A percentile compares a stretch with the other conserved stretches of the same genome.
Evolutionary conservation across 805 yeast genomes (phyloP).

Genomic region (Pachysolen tannophilus): DNA sequence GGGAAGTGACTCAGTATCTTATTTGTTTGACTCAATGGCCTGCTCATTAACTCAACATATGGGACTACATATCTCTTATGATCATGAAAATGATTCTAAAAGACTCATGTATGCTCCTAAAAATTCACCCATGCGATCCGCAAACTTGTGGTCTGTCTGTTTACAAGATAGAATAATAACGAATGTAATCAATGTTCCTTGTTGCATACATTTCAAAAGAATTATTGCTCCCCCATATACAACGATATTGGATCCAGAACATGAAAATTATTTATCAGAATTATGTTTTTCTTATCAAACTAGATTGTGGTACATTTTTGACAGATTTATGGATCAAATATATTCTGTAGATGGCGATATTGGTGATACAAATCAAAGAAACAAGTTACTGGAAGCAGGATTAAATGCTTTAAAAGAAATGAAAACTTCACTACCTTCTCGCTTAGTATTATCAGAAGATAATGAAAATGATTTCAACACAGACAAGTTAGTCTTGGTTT

Average conservation of each 20-base stretch:
- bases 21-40: constrained; percentile 21
- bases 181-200: constrained; percentile 18
- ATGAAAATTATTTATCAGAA: constrained; percentile 14
- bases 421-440: constrained; percentile 15
- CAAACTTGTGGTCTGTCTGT: constrained; percentile 23
- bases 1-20: constrained; percentile 22
- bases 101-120: constrained; percentile 17
- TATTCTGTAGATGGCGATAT: constrained; percentile 22
- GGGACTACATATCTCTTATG: constrained; percentile 21
- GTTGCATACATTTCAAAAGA: constrained; percentile 25
- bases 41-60: constrained; percentile 26
- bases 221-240: constrained; percentile 24
- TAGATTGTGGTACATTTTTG: constrained; percentile 23
- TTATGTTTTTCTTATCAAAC: constrained; percentile 18
- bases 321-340: constrained; percentile 26
- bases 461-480: too few relatives aligned
- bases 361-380: constrained; percentile 23
- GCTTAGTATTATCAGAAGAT: constrained; percentile 5
- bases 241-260: constrained; percentile 10
- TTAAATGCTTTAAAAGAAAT: constrained; percentile 17
- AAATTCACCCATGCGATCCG: constrained; percentile 18
- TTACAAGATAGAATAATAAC: constrained; percentile 23
- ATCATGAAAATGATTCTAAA: constrained; percentile 13
- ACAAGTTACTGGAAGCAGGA: constrained; percentile 18
- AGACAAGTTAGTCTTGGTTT: constrained; percentile 12